phyloP scores from a whole-genome alignment of 2,329 filamentous ascomycete species.

The Cladophialophora carrionii region DNA sequence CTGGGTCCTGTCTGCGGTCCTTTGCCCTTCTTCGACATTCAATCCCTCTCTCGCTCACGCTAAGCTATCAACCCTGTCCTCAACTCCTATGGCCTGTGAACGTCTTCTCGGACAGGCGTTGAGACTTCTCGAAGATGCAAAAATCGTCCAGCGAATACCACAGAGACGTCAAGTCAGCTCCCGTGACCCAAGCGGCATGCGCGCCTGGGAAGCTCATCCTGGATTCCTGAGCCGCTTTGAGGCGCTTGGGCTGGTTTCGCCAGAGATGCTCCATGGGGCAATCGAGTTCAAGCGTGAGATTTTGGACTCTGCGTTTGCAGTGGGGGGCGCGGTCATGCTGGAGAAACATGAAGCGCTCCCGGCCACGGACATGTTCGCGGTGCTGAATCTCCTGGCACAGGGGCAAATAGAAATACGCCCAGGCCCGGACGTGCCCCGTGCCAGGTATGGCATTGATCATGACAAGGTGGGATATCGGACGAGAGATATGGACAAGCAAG shows the following conservation, averaged over 20 bases:
- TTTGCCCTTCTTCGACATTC: constrained; percentile 50
- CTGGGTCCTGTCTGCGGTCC: constrained; percentile 54
- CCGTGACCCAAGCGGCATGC: constrained; percentile 40
- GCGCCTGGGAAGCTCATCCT: constrained; percentile 26
- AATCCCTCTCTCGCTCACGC: constrained; percentile 44
- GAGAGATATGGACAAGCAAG: constrained; percentile 50
- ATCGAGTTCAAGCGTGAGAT: constrained; percentile 48
- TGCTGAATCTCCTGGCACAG: constrained; percentile 41
- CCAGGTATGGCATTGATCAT: constrained; percentile 50
- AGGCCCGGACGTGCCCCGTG: constrained; percentile 46
- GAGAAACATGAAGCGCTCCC: constrained; percentile 42
- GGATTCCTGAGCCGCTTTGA: constrained; percentile 50
- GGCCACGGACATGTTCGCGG: constrained; percentile 34
- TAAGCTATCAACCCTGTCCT: constrained; percentile 38
- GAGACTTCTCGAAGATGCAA: constrained; percentile 44
- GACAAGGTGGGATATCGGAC: constrained; percentile 53
- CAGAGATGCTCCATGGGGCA: constrained; percentile 47
- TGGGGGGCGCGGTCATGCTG: constrained; percentile 26
- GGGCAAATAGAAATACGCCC: constrained; percentile 46
- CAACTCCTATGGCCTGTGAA: constrained; percentile 34
- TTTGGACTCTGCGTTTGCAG: constrained; percentile 47
- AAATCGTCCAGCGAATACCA: constrained; percentile 24
- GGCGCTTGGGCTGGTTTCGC: constrained; percentile 48
- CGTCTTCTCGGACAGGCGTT: constrained; percentile 46
- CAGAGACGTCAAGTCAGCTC: neutral